Base-by-base conservation (phyloP, 75 land plant genomes). In the Azolla pinnata region DNA sequence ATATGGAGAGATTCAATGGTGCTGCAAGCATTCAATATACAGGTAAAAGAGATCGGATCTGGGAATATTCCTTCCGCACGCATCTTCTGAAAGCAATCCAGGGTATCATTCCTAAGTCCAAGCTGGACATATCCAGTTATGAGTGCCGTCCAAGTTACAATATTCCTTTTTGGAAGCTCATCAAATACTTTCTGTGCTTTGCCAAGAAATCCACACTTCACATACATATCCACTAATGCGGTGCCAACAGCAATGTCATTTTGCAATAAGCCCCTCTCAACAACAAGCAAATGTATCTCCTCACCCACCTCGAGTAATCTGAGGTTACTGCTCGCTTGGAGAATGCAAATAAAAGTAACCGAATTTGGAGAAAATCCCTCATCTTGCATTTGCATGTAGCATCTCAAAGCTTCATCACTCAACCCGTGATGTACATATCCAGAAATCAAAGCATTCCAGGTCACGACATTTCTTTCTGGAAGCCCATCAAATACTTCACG, bases 381-480 rank as follows among this genome's bases (percentile, higher is more conserved):
- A 18, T 46, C 14, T 18, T 23, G 21, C 57, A 66, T 59, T 2
- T 52, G 42, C 20, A 57, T 38, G 62, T 66, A 72, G 16, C 66
- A 49, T 18, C 31, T 53, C 4, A 60, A 2, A 46, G 65, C 64
- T 48, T 61, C 29, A 8, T 4, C 9, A 0, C 29, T 56, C 2
- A 33, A 8, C 0, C 75, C 75, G 57, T 67, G 60, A 35, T 44
- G 59, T 31, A 53, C 57, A 54, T 58, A 72, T n/a, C 64, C 75
- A 9, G 56, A 46, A 24, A 55, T 55, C 65, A 72, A 60, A 7
- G 57, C 69, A 67, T 72, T 72, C 69, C 70, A 66, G 7, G 62
- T 60, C 31, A 61, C 69, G 4, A 56, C 27, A 20, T 72, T 59
- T 33, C 29, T 60, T 26, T 52, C 69, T 29, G n/a, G 31, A 57